phyloP scores from a whole-genome alignment of 352 stramenopile species.

The Bremia lactucae region DNA sequence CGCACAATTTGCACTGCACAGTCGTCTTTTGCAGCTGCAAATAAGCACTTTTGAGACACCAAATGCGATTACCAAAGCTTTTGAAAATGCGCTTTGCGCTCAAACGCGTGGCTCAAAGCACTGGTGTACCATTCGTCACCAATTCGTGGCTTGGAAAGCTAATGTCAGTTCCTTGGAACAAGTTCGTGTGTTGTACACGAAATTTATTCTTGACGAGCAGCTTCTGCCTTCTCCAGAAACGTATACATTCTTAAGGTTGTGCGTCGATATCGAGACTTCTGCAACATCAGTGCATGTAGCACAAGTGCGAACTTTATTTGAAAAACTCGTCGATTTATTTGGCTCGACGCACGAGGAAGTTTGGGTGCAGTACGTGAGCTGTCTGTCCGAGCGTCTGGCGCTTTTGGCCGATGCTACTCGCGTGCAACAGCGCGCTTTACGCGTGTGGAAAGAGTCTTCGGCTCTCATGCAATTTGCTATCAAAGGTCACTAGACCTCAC shows the following conservation, averaged over 20 bases:
- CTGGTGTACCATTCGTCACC: slow-evolving; percentile 48
- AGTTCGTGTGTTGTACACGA: slow-evolving; percentile 47
- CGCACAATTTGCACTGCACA: slow-evolving; percentile 37
- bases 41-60: slow-evolving; percentile 18
- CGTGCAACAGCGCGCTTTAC: slow-evolving; percentile 58
- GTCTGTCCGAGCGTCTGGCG: slow-evolving; percentile 19
- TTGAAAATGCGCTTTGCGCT: slow-evolving; percentile 36
- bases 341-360: slow-evolving; percentile 42
- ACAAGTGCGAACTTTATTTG: slow-evolving; percentile 56
- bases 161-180: slow-evolving; percentile 20
- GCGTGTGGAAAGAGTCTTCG: slow-evolving; percentile 50
- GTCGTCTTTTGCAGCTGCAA: slow-evolving; percentile 46
- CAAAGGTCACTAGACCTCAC: slow-evolving; percentile 11
- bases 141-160: slow-evolving; percentile 55
- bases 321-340: slow-evolving; percentile 79
- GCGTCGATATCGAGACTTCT: slow-evolving; percentile 63
- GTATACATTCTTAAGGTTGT: slow-evolving; percentile 52
- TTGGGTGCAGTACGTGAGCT: slow-evolving; percentile 62
- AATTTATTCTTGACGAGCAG: slow-evolving; percentile 56
- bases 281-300: slow-evolving; percentile 20
- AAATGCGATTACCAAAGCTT: slow-evolving; percentile 29
- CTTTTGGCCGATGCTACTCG: slow-evolving; percentile 55
- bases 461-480: slow-evolving; percentile 44
- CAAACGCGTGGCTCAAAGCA: slow-evolving; percentile 35
- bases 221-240: slow-evolving; percentile 51